These are phyloP conservation scores for Trichomonas tenax DNA, from an alignment of 208 protist species.

Conservation along the genomic window DNA sequence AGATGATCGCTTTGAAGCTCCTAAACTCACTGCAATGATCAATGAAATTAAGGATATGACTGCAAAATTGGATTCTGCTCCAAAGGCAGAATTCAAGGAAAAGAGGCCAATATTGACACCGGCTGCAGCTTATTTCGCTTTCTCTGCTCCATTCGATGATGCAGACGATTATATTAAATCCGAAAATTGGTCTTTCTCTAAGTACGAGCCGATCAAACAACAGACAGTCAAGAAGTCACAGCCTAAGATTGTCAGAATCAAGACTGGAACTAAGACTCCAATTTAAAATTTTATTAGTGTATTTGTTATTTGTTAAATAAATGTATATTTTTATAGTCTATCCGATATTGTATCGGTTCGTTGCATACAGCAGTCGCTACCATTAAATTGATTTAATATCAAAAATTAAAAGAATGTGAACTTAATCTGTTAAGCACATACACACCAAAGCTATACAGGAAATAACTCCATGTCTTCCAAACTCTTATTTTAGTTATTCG, in stretches of 20 bases:
- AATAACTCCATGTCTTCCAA: no score
- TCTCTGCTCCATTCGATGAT: slow-evolving; percentile 1
- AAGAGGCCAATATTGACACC: background rate
- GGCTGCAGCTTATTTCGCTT: slow-evolving; percentile 15
- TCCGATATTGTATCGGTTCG: no score
- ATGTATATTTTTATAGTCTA: background rate
- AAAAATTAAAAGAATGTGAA: no score
- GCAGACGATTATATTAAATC: background rate
- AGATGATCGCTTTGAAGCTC: background rate
- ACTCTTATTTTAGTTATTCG: no score
- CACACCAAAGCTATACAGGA: no score
- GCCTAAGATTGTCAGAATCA: background rate
- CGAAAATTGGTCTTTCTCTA: slow-evolving; percentile 1
- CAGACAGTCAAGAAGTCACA: background rate
- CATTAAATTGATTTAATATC: no score
- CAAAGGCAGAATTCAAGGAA: background rate
- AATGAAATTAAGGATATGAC: slow-evolving; percentile 7
- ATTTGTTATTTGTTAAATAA: background rate
- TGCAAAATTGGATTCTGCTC: background rate
- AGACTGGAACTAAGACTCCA: background rate
- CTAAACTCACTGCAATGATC: background rate
- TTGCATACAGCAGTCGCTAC: no score
- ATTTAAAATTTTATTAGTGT: background rate
- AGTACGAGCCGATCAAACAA: background rate
- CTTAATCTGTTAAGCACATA: no score